Conservation (phyloP, 106 monocot species). For the Chionographis japonica region DNA sequence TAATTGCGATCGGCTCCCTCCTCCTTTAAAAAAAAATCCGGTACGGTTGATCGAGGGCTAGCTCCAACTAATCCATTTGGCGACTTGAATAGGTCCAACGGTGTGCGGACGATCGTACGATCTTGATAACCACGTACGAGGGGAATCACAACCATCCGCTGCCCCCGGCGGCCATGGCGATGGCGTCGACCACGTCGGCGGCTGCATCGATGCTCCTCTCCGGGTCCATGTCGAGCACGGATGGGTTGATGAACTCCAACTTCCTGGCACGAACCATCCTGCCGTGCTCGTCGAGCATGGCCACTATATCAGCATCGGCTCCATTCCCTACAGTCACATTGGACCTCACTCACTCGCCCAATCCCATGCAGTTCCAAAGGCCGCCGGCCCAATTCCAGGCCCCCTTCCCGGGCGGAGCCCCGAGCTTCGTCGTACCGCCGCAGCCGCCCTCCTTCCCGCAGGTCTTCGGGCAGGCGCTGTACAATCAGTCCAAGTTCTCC, state of each 20-base stretch:
- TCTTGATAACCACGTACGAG: conserved; percentile 78
- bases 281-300: conserved; percentile 76
- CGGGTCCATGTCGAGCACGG: conserved; percentile 57
- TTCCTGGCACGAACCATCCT: conserved; percentile 50
- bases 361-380: conserved; percentile 35
- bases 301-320: conserved; percentile 85
- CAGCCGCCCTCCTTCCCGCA: conserved; percentile 12
- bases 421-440: not conserved
- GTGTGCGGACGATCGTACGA: conserved; percentile 64
- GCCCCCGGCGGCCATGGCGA: conserved; percentile 73
- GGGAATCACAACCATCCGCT: conserved; percentile 77
- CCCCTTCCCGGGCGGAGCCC: conserved; percentile 2
- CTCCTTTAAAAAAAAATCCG: too few relatives aligned
- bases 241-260: conserved; percentile 42
- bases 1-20: conserved; percentile 7
- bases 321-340: conserved; percentile 93
- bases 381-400: conserved; percentile 15
- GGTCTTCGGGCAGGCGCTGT: conserved; percentile 39
- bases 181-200: conserved; percentile 65
- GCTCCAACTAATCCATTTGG: not conserved
- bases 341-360: conserved; percentile 60
- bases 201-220: conserved; percentile 71
- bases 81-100: conserved; percentile 43
- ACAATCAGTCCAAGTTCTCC: conserved; percentile 68
- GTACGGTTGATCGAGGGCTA: too few relatives aligned